A percentile compares a stretch with the other conserved stretches of the same genome.
Conservation (phyloP, 179 eudicot species). For the Spergularia azorica region DNA sequence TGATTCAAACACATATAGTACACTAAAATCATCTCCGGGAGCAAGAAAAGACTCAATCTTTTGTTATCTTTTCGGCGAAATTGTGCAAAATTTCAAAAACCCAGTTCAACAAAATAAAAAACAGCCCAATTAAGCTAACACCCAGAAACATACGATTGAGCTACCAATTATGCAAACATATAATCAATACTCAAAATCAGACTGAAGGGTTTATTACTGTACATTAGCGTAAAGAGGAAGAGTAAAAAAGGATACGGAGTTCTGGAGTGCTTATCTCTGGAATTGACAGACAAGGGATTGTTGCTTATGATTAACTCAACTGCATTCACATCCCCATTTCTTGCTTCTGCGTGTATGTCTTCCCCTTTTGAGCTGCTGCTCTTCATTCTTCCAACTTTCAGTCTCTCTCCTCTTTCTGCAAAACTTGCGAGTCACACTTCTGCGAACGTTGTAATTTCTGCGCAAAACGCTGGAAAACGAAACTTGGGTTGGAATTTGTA, state of each 20-base stretch:
- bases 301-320: conserved; percentile 57
- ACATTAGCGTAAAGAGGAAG: background rate
- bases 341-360: conserved; percentile 74
- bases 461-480: too few relatives aligned
- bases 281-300: conserved; percentile 69
- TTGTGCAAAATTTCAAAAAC: conserved; percentile 9
- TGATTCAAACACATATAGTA: background rate
- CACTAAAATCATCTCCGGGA: background rate
- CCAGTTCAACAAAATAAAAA: conserved; percentile 1
- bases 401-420: background rate
- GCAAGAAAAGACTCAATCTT: background rate
- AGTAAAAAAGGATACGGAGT: conserved; percentile 73
- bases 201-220: too few relatives aligned
- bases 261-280: conserved; percentile 93
- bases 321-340: conserved; percentile 68
- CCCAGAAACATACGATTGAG: background rate
- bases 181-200: background rate
- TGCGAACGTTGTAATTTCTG: background rate
- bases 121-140: background rate
- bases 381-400: conserved; percentile 27
- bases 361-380: conserved; percentile 27
- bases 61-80: background rate
- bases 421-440: too few relatives aligned
- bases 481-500: too few relatives aligned
- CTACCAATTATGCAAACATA: background rate